A percentile compares a stretch with the other conserved stretches of the same genome.
Conservation (phyloP, 2,329 filamentous ascomycete genomes). For the Penicillium sumatraense region DNA sequence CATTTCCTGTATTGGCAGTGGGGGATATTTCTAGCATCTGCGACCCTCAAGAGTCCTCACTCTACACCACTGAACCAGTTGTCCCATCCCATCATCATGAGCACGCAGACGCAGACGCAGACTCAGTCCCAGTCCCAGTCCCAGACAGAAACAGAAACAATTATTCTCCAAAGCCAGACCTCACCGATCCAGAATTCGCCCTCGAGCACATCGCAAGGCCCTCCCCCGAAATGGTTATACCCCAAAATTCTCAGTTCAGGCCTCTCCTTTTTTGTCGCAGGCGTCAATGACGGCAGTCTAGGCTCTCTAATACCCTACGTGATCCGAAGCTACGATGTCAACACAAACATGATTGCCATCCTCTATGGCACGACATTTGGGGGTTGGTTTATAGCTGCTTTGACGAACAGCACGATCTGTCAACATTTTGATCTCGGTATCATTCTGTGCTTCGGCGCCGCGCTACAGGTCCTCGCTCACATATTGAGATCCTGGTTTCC, state of each 20-base stretch:
- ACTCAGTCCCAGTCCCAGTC: too few relatives aligned
- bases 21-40: neutral
- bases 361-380: constrained; percentile 62
- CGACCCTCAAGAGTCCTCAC: neutral
- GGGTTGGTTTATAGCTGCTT: constrained; percentile 64
- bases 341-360: constrained; percentile 56
- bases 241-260: constrained; percentile 60
- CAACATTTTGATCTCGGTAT: constrained; percentile 60
- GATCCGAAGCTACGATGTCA: constrained; percentile 60
- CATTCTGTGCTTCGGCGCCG: constrained; percentile 61
- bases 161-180: constrained; percentile 8
- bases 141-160: constrained; percentile 4
- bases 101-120: constrained; percentile 6
- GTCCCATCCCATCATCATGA: constrained; percentile 11
- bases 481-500: constrained; percentile 61
- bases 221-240: constrained; percentile 20
- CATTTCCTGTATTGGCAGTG: neutral
- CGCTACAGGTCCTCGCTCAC: constrained; percentile 54
- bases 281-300: constrained; percentile 67
- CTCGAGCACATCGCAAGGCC: neutral
- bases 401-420: constrained; percentile 55
- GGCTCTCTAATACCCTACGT: constrained; percentile 68
- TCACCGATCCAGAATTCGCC: neutral
- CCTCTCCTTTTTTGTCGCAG: constrained; percentile 69
- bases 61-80: too few relatives aligned